These are phyloP conservation scores for Phaseolus coccineus DNA, from an alignment of 331 rosid genomes.

Conservation along the genomic window DNA sequence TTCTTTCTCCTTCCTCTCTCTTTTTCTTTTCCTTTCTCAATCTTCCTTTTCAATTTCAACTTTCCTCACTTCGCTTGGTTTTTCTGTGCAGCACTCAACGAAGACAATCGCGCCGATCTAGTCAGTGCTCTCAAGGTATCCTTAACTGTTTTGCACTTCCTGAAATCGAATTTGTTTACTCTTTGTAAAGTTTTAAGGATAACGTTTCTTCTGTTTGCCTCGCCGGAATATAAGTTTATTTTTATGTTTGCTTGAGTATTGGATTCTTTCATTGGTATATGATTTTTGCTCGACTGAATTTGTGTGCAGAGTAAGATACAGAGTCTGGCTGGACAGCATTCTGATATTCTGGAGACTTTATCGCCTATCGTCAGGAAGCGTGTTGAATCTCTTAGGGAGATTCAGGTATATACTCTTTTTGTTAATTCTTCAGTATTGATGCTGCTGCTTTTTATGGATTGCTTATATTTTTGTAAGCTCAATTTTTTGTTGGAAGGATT, in stretches of 20 bases:
- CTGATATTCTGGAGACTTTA: conserved; percentile 66
- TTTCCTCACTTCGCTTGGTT: not conserved
- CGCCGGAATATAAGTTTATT: not conserved
- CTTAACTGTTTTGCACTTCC: not conserved
- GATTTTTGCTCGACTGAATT: not conserved
- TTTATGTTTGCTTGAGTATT: not conserved
- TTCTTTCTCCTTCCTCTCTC: not conserved
- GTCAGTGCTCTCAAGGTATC: conserved; percentile 72
- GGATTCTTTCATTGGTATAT: not conserved
- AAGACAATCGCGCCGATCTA: conserved; percentile 59
- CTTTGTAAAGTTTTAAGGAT: not conserved
- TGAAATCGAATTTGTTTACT: not conserved
- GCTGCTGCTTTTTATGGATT: not conserved
- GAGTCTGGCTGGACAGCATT: conserved; percentile 74
- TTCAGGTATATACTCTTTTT: conserved; percentile 60
- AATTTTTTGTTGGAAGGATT: not conserved
- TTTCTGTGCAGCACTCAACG: conserved; percentile 53
- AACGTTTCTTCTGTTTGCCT: not conserved
- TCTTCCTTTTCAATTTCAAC: not conserved
- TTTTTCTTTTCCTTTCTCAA: not conserved
- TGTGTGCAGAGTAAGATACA: conserved; percentile 69
- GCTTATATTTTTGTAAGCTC: not conserved
- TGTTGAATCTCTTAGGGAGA: conserved; percentile 77
- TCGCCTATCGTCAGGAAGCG: conserved; percentile 74
- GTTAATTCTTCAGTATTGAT: not conserved